phyloP scores from a whole-genome alignment of 2,329 filamentous ascomycete genomes.

The Claviceps pazoutovae region DNA sequence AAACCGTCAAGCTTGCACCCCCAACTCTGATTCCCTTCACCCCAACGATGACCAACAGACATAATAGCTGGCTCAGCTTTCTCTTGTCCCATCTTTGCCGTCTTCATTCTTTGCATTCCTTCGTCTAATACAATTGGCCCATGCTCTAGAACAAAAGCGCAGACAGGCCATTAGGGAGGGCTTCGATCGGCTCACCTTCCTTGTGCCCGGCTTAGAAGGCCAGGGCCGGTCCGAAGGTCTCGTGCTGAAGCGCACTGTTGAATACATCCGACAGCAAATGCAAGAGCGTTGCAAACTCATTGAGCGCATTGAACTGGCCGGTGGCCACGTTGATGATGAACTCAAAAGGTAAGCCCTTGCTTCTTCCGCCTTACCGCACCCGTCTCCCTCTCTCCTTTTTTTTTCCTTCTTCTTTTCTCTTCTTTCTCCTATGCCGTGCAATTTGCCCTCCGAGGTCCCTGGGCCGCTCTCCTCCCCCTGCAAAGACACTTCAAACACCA shows the following conservation, averaged over 20 bases:
- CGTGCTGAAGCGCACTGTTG: conserved; percentile 60
- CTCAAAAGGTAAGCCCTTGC: conserved; percentile 24
- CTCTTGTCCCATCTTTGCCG: too few relatives aligned
- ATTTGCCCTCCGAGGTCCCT: neutral
- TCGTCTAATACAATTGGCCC: neutral
- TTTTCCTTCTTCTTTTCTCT: neutral
- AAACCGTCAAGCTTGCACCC: neutral
- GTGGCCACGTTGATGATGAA: conserved; percentile 39
- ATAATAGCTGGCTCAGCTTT: too few relatives aligned
- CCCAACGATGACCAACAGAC: too few relatives aligned
- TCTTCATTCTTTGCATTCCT: neutral
- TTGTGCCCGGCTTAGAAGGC: conserved; percentile 71
- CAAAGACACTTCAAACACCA: neutral
- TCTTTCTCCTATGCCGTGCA: neutral
- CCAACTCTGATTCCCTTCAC: too few relatives aligned
- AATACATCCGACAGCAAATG: conserved; percentile 48
- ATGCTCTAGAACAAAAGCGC: conserved; percentile 27
- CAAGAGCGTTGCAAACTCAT: conserved; percentile 44
- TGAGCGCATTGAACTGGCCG: conserved; percentile 41
- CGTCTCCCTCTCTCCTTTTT: neutral
- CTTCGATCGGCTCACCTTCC: conserved; percentile 65
- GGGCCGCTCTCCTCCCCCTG: neutral
- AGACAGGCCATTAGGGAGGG: conserved; percentile 60
- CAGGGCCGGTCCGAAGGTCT: conserved; percentile 75
- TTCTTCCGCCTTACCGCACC: neutral